phyloP scores from a whole-genome alignment of 2,329 filamentous ascomycete genomes.

The Xylaria multiplex region DNA sequence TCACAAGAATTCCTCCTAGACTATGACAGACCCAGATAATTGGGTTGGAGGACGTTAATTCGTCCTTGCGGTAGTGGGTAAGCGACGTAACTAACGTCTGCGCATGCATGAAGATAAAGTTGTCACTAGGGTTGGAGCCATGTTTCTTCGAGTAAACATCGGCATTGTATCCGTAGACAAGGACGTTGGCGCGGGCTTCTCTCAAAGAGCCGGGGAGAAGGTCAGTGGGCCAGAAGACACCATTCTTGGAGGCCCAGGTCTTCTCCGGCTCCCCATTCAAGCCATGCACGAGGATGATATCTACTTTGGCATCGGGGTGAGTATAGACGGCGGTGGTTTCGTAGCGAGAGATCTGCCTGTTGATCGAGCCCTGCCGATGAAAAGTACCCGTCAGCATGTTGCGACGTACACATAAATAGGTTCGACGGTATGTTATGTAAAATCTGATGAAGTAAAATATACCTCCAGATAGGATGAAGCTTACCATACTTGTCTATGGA shows the following conservation, averaged over 20 bases:
- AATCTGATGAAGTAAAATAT: conserved; percentile 1
- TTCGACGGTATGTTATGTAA: conserved; percentile 14
- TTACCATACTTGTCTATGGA: conserved; percentile 40
- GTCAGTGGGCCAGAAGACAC: conserved; percentile 75
- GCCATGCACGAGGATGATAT: conserved; percentile 77
- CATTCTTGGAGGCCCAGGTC: conserved; percentile 69
- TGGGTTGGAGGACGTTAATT: conserved; percentile 67
- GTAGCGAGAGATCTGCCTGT: conserved; percentile 63
- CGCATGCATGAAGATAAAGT: conserved; percentile 76
- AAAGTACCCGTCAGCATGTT: conserved; percentile 36
- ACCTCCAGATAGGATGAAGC: conserved; percentile 16
- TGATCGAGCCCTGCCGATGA: conserved; percentile 57
- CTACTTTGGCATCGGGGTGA: conserved; percentile 67
- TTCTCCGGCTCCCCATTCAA: conserved; percentile 72
- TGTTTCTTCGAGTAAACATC: conserved; percentile 64
- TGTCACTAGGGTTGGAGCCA: conserved; percentile 68
- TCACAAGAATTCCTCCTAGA: conserved; percentile 77
- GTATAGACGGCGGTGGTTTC: conserved; percentile 69
- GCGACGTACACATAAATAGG: conserved; percentile 5
- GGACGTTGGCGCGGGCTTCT: conserved; percentile 67
- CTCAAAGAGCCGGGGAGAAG: conserved; percentile 70
- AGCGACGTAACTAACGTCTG: conserved; percentile 73
- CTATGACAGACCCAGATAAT: conserved; percentile 83
- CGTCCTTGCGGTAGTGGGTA: conserved; percentile 69
- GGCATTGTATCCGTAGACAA: conserved; percentile 81